Base-by-base conservation (phyloP, 1,284 basidiomycete genomes). In the Naganishia sp. region DNA sequence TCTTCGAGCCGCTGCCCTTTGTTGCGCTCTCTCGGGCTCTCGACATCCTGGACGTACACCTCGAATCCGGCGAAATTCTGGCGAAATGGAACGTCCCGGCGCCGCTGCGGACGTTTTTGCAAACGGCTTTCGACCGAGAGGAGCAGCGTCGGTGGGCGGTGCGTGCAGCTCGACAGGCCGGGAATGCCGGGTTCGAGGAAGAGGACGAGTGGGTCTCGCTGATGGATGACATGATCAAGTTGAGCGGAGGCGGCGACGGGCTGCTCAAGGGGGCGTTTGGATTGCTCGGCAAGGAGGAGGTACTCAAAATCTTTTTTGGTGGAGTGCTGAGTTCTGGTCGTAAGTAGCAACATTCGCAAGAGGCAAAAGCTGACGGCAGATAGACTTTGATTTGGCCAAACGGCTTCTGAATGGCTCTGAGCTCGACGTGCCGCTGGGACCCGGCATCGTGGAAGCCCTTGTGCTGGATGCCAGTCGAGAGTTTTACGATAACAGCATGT, bases 61-160 rank as follows among this genome's bases (percentile, higher is more conserved):
- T 97, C n/a, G 90, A 94, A 75, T 89, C 89, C 0, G 93, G 91
- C 17, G 94, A 96, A 79, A 90, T 92, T 54, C 82, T 97, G 23
- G 85, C 90, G 3, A 84, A 91, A 50, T 96, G 93, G 92, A 85
- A 85, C 72, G 89, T 90, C 1, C 85, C 89, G 21, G 88, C 88
- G 1, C 87, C 89, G 6, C 79, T 95, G 49, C 84, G 86, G 21
- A 94, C 92, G 87, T 90, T 96, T 75, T 81, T 96, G 39, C 89
- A 88, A 72, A 90, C 90, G 68, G 84, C 86, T 58, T 78, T 83
- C 42, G 84, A 90, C 73, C 80, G 80, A 39, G 77, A 77, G 1
- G 87, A 90, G 71, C 94, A 97, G 77, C 83, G 86, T n/a, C 85
- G 88, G 21, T 86, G 90, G 84, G 93, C 94, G 0, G 91, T 88